Conservation (phyloP, 352 stramenopile genomes). For the Phytophthora sojae region DNA sequence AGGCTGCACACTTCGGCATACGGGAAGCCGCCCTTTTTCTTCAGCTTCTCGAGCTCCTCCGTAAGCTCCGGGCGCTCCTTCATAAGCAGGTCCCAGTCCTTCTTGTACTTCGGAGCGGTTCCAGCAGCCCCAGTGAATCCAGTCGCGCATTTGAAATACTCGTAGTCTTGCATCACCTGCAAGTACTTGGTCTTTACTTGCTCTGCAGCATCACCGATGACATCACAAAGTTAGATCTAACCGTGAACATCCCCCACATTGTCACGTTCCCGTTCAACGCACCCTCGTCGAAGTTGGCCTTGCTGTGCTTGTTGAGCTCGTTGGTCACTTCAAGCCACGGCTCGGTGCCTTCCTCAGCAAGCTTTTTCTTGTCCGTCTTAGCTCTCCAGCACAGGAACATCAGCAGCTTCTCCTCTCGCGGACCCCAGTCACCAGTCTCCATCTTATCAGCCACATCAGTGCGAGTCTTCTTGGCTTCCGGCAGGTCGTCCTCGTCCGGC, state of each 20-base stretch:
- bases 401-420: constrained; percentile 34
- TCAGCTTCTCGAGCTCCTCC: constrained; percentile 24
- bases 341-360: constrained; percentile 27
- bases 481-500: neutral
- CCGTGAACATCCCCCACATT: neutral
- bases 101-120: neutral
- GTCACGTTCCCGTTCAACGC: neutral
- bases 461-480: constrained; percentile 15
- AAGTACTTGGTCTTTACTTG: constrained; percentile 42
- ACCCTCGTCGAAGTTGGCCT: constrained; percentile 24
- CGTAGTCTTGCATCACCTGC: constrained; percentile 33
- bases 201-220: constrained; percentile 17
- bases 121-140: constrained; percentile 22
- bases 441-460: neutral
- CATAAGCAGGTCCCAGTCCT: constrained; percentile 36
- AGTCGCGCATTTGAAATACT: constrained; percentile 33
- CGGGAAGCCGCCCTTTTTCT: constrained; percentile 26
- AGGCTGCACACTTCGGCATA: constrained; percentile 32
- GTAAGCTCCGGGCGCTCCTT: constrained; percentile 20
- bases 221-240: neutral
- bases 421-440: neutral
- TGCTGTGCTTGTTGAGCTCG: constrained; percentile 35
- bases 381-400: constrained; percentile 39
- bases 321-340: constrained; percentile 28
- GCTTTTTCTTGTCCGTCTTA: constrained; percentile 18